Evolutionary conservation across 176 grass and related monocot species (phyloP).

Genomic region (Themeda triandra): DNA sequence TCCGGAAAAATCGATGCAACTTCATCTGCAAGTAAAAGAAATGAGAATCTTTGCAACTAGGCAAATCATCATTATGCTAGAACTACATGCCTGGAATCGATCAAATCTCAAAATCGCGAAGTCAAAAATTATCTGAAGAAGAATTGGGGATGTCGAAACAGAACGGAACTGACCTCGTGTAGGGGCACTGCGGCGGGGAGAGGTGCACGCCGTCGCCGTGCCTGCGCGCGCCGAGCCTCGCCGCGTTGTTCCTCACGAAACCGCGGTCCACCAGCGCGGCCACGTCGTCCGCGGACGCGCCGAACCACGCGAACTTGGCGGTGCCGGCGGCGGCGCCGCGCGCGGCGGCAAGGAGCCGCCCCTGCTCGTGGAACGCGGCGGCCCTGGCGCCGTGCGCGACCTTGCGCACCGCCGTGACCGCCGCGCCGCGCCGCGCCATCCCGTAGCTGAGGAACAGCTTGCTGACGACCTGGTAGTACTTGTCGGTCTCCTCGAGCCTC

Average conservation of each 20-base stretch:
- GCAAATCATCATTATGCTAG: background rate
- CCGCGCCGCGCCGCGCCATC: slow-evolving; percentile 22
- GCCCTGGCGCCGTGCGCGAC: slow-evolving; percentile 30
- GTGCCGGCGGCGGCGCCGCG: slow-evolving; percentile 28
- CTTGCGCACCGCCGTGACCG: slow-evolving; percentile 59
- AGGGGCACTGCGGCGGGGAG: slow-evolving; percentile 55
- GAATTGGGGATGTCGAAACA: background rate
- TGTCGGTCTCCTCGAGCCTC: slow-evolving; percentile 39
- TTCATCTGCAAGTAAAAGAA: background rate
- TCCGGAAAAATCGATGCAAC: background rate
- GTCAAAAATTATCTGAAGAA: background rate
- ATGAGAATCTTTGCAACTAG: background rate
- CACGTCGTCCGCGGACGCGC: slow-evolving; percentile 43
- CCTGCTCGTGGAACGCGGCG: slow-evolving; percentile 49
- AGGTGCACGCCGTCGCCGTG: slow-evolving; percentile 81
- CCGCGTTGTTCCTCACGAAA: slow-evolving; percentile 36
- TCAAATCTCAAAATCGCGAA: background rate
- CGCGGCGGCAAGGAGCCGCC: slow-evolving; percentile 32
- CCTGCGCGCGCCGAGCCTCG: slow-evolving; percentile 23
- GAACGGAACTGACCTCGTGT: slow-evolving; percentile 40
- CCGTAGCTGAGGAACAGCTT: slow-evolving; percentile 55
- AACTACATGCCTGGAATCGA: background rate
- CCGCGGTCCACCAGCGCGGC: slow-evolving; percentile 38
- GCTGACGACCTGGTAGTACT: slow-evolving; percentile 56
- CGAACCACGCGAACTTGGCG: slow-evolving; percentile 75